Evolutionary conservation across 371 early-diverging fungal genomes (phyloP), one percentile per base, ranked within the genome.

Genomic region (Blyttiomyces sp.): DNA sequence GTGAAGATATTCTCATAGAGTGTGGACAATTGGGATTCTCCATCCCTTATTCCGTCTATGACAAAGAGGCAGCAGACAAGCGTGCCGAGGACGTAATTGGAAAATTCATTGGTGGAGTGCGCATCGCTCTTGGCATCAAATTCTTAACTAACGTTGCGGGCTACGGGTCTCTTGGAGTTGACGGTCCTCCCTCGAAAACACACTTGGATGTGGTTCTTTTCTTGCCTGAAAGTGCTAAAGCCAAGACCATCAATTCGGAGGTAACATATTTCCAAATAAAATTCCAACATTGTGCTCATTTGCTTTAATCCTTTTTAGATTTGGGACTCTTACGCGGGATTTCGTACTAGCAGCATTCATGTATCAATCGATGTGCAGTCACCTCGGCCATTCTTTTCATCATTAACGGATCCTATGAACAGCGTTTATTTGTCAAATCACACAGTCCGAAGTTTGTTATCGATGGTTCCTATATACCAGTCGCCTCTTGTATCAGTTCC

Each of bases 271-370:
- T 11, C 16, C 9, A 46, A 46, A 46, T 24, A 46, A 46, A 39
- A 23, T 46, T 19, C 24, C 9, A 21, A 19, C 21, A 23, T 9
- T 46, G 46, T 7, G 9, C 21, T 46, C 59, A 28, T 28, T 45
- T 49, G 2, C 9, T 16, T 35, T 19, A 9, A 26, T 33, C 61
- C 27, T 46, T 33, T 32, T 13, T 53, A 68, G 83, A 44, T 59
- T 24, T 72, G 81, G 39, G 88, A 88, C 71, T 77, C 87, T 0
- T 87, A 75, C 58, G 61, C 56, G n/a, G 88, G 88, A 2, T 90
- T 87, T 57, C 73, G 88, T 19, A 84, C 87, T 2, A 66, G 76
- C 21, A 75, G 70, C 57, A 79, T 88, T 16, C 82, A 87, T 66
- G 51, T 88, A 0, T 77, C 78, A 2, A 65, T 88, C 34, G 80